Evolutionary conservation across 768 basidiomycete species (phyloP).

Genomic region (Amanita fuliginea): DNA sequence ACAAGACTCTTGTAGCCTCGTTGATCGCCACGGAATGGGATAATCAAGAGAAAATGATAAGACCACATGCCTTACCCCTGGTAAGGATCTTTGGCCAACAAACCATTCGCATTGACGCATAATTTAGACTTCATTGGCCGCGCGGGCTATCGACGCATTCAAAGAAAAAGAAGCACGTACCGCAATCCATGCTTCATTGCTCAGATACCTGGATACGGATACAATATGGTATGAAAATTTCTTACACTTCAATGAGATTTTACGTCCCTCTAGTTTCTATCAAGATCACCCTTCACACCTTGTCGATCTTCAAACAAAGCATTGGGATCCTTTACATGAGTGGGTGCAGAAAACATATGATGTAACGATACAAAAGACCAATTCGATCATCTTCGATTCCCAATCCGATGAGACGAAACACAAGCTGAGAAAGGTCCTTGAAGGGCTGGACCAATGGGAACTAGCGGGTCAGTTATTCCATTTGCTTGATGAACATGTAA

Average conservation of each 20-base stretch:
- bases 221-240: constrained; percentile 61
- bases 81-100: constrained; percentile 29
- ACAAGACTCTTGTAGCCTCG: constrained; percentile 64
- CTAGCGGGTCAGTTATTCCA: constrained; percentile 58
- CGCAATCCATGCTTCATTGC: constrained; percentile 56
- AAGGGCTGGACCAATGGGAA: constrained; percentile 69
- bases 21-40: constrained; percentile 97
- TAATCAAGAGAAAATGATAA: constrained; percentile 74
- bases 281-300: constrained; percentile 67
- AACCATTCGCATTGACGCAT: constrained; percentile 6
- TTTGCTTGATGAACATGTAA: not conserved
- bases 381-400: constrained; percentile 56
- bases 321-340: constrained; percentile 83
- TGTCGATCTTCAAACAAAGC: constrained; percentile 62
- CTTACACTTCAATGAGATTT: not conserved
- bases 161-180: constrained; percentile 39
- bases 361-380: constrained; percentile 56
- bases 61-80: constrained; percentile 86
- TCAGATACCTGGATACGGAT: constrained; percentile 90
- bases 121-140: constrained; percentile 75
- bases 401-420: constrained; percentile 63
- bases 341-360: constrained; percentile 66
- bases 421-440: constrained; percentile 46
- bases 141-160: constrained; percentile 82
- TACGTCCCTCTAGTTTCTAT: constrained; percentile 51